Evolutionary conservation across 2,329 filamentous ascomycete genomes (phyloP), one percentile per base, ranked within the genome.

Genomic region (Fusarium algeriense): DNA sequence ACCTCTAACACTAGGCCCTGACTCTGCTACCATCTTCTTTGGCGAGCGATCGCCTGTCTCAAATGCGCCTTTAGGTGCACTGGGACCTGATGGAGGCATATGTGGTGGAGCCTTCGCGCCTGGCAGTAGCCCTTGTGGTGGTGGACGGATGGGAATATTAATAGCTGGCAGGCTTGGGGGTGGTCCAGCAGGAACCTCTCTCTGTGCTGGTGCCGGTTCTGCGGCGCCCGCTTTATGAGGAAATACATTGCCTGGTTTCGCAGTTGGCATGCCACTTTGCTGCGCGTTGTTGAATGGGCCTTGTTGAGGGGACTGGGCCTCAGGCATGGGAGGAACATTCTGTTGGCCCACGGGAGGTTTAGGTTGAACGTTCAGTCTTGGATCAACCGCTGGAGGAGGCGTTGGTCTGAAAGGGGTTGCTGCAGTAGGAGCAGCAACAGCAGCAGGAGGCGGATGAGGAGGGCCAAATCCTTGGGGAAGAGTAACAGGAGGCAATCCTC

Each of bases 311-410:
- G 56, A 26, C 4, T 59, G 56, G 11, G 53, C 49, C 62, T 62
- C 60, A 10, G 35, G 43, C 12, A 20, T 37, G 13, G 48, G 69
- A 26, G 43, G 67, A 11, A 26, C 40, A 13, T 32, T 38, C 26
- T 64, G 57, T 28, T 43, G 23, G 9, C 37, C 38, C 28, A 55
- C 28, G 32, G 35, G 23, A 28, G 63, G 52, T 7, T 53, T 64
- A 17, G 41, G 43, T 30, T 63, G 67, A 19, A 38, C 20, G 20
- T 53, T 69, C 17, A 57, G 37, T 15, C 38, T 67, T 49, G 57
- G 54, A 32, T 55, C 49, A 28, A 48, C 30, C 30, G 34, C 28
- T 23, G 38, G 43, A 44, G 34, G 50, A 44, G 34, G 35, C 20
- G 32, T 20, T 48, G 46, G 15, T 20, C 34, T 50, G 20, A 57